These are phyloP conservation scores for Cicer pinnatifidum DNA, from an alignment of 306 rosid genomes.

Conservation along the genomic window DNA sequence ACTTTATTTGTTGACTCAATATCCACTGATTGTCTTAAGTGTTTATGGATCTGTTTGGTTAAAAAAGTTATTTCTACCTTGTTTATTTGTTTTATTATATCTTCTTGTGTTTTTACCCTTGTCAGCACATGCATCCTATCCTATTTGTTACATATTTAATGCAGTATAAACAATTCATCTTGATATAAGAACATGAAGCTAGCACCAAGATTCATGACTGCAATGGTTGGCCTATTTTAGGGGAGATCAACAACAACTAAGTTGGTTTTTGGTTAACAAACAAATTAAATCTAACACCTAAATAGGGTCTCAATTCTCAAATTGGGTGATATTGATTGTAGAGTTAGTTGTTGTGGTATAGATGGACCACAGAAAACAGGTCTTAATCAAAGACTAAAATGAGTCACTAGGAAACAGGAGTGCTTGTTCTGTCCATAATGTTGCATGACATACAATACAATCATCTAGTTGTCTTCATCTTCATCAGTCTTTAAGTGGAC, in stretches of 20 bases:
- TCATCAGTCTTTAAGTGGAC: conserved; percentile 15
- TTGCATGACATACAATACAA: conserved; percentile 41
- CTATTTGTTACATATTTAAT: conserved; percentile 30
- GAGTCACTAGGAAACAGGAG: conserved; percentile 45
- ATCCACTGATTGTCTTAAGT: conserved; percentile 30
- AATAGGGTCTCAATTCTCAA: conserved; percentile 44
- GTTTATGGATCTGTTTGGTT: not conserved
- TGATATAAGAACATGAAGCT: conserved; percentile 27
- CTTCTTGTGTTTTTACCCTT: conserved; percentile 21
- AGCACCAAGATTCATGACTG: conserved; percentile 35
- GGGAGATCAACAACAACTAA: conserved; percentile 8
- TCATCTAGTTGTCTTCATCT: conserved; percentile 42
- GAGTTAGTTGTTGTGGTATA: conserved; percentile 28
- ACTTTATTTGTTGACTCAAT: conserved; percentile 37
- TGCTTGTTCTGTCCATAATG: conserved; percentile 33
- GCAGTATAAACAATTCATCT: conserved; percentile 32
- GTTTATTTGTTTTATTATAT: conserved; percentile 33
- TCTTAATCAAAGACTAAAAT: conserved; percentile 50
- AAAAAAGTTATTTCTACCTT: not conserved
- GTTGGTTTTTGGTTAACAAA: conserved; percentile 42
- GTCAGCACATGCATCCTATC: not conserved
- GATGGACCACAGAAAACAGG: conserved; percentile 45
- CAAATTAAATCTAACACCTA: conserved; percentile 27
- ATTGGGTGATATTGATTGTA: conserved; percentile 27
- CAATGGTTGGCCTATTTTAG: conserved; percentile 32